A percentile compares a stretch with the other conserved stretches of the same genome.
Evolutionary conservation across 805 yeast species (phyloP).

Genomic region (Ogataea saltuana): DNA sequence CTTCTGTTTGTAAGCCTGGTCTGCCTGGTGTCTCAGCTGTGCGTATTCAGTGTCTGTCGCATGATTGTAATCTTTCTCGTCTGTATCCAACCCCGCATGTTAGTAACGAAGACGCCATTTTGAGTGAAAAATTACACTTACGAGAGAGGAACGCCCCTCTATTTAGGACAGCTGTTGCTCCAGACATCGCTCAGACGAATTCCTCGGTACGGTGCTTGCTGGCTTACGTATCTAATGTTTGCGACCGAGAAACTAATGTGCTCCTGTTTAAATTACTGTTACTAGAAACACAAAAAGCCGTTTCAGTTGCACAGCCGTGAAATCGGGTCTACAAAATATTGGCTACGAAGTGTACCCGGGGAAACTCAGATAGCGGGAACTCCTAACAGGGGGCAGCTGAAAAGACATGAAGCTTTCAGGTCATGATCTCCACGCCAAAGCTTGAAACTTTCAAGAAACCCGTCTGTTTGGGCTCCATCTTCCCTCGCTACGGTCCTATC

Average conservation of each 20-base stretch:
- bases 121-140: slow-evolving; percentile 13
- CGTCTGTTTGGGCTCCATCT: too few relatives aligned
- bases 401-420: too few relatives aligned
- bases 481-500: too few relatives aligned
- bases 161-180: slow-evolving; percentile 21
- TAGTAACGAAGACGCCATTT: background rate
- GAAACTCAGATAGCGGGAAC: too few relatives aligned
- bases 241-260: background rate
- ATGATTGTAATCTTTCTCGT: slow-evolving; percentile 62
- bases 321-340: background rate
- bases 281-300: slow-evolving; percentile 4
- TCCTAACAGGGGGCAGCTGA: too few relatives aligned
- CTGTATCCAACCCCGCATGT: slow-evolving; percentile 5
- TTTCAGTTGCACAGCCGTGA: slow-evolving; percentile 6
- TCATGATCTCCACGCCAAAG: too few relatives aligned
- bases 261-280: slow-evolving; percentile 5
- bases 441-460: too few relatives aligned
- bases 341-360: background rate
- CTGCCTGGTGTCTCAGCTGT: slow-evolving; percentile 65
- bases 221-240: background rate
- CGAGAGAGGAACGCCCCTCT: slow-evolving; percentile 32
- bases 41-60: slow-evolving; percentile 67
- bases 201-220: too few relatives aligned
- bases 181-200: too few relatives aligned
- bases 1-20: slow-evolving; percentile 58